A percentile compares a stretch with the other conserved stretches of the same genome.
phyloP scores from a whole-genome alignment of 768 basidiomycete genomes.

The Agaricus bisporus region DNA sequence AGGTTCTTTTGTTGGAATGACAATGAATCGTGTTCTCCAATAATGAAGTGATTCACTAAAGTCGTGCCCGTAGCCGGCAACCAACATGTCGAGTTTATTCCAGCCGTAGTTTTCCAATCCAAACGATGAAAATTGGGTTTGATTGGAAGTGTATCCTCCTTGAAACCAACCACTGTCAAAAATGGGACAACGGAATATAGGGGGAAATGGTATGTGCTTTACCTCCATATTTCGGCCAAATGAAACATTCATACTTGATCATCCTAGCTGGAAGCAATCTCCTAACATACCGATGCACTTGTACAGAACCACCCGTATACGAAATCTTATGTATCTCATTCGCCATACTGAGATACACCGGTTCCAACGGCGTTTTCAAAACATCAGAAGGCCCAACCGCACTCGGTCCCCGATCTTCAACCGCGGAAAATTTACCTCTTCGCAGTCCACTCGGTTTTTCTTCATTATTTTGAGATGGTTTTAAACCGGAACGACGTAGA shows the following conservation, averaged over 20 bases:
- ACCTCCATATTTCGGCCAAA: slow-evolving; percentile 88
- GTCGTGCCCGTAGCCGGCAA: slow-evolving; percentile 75
- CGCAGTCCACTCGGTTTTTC: slow-evolving; percentile 29
- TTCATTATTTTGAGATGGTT: slow-evolving; percentile 18
- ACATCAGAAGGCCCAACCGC: slow-evolving; percentile 64
- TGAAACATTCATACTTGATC: slow-evolving; percentile 79
- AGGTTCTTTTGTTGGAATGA: slow-evolving; percentile 79
- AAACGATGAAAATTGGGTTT: slow-evolving; percentile 69
- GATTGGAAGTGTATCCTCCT: slow-evolving; percentile 78
- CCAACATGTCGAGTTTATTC: slow-evolving; percentile 88
- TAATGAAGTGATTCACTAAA: slow-evolving; percentile 82
- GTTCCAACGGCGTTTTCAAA: slow-evolving; percentile 50
- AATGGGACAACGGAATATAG: not conserved
- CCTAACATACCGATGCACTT: slow-evolving; percentile 81
- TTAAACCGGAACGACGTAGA: slow-evolving; percentile 37
- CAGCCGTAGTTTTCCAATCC: slow-evolving; percentile 81
- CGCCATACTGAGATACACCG: slow-evolving; percentile 89
- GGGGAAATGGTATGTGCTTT: slow-evolving; percentile 5
- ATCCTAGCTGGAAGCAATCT: slow-evolving; percentile 58
- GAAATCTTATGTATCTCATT: slow-evolving; percentile 93
- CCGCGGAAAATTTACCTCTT: slow-evolving; percentile 47
- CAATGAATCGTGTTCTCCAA: slow-evolving; percentile 91
- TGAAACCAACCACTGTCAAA: slow-evolving; percentile 13
- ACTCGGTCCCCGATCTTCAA: slow-evolving; percentile 48
- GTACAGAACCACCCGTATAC: slow-evolving; percentile 86